A percentile compares a stretch with the other conserved stretches of the same genome.
Conservation (phyloP, 2,329 filamentous ascomycete species). For the Bipolaris oryzae region DNA sequence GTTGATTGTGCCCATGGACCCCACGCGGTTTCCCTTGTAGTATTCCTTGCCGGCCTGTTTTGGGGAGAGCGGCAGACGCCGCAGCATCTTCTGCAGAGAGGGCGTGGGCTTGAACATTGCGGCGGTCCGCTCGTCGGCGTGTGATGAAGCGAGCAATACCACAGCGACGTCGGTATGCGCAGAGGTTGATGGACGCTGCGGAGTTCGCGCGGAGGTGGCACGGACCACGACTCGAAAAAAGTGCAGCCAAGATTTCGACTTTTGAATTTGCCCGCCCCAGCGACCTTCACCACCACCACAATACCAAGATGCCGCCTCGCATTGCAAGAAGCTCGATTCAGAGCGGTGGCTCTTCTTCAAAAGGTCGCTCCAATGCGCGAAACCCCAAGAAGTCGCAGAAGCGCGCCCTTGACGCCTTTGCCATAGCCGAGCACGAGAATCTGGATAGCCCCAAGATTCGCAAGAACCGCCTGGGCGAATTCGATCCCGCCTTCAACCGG, state of each 20-base stretch:
- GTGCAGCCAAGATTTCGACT: slow-evolving; percentile 35
- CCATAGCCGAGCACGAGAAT: slow-evolving; percentile 66
- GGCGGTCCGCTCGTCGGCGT: slow-evolving; percentile 4
- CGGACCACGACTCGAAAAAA: slow-evolving; percentile 29
- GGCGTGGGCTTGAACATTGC: slow-evolving; percentile 70
- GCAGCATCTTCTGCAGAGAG: slow-evolving; percentile 69
- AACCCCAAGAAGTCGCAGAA: slow-evolving; percentile 58
- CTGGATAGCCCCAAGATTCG: slow-evolving; percentile 61
- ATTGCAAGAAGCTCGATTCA: slow-evolving; percentile 50
- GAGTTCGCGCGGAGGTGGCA: slow-evolving; percentile 25
- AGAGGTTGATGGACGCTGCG: slow-evolving; percentile 18
- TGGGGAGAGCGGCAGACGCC: slow-evolving; percentile 82
- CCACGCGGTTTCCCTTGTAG: slow-evolving; percentile 95
- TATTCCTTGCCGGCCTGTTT: slow-evolving; percentile 92
- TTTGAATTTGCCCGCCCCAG: slow-evolving; percentile 11
- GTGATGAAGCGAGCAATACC: slow-evolving; percentile 4
- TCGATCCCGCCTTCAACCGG: slow-evolving; percentile 51
- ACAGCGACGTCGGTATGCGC: slow-evolving; percentile 3
- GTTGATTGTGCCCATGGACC: slow-evolving; percentile 84
- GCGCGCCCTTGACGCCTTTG: slow-evolving; percentile 65
- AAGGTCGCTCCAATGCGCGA: slow-evolving; percentile 33
- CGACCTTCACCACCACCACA: slow-evolving; percentile 9
- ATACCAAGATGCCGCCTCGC: slow-evolving; percentile 53
- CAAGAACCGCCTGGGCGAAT: slow-evolving; percentile 63
- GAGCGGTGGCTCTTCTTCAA: slow-evolving; percentile 38